phyloP scores from a whole-genome alignment of 192 early-diverging fungal genomes.

The Coemansia sp. region DNA sequence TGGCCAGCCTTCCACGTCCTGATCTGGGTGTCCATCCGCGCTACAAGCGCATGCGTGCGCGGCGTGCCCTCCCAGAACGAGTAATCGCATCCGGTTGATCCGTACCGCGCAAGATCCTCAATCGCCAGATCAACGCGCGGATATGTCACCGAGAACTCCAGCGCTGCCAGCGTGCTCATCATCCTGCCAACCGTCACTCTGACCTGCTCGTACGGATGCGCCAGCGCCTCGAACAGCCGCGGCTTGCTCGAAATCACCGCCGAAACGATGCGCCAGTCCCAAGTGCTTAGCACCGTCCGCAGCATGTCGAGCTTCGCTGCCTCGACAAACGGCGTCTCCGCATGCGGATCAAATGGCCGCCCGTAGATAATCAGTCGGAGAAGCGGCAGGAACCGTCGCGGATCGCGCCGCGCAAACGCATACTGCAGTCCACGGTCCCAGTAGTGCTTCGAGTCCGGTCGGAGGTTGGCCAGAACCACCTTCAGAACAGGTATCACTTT shows the following conservation, averaged over 20 bases:
- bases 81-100: conserved; percentile 49
- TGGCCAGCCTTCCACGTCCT: conserved; percentile 38
- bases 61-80: conserved; percentile 43
- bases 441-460: conserved; percentile 71
- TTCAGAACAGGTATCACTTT: conserved; percentile 67
- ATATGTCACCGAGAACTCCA: conserved; percentile 64
- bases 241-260: conserved; percentile 32
- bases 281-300: conserved; percentile 59
- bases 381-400: conserved; percentile 75
- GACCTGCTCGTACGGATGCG: conserved; percentile 89
- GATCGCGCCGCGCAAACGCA: conserved; percentile 68
- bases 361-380: conserved; percentile 65
- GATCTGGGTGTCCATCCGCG: conserved; percentile 26
- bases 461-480: conserved; percentile 62
- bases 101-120: conserved; percentile 40
- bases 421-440: conserved; percentile 76
- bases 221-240: conserved; percentile 53
- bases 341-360: conserved; percentile 65
- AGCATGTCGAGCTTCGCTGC: conserved; percentile 75
- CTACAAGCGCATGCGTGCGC: conserved; percentile 29
- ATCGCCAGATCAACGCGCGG: conserved; percentile 47
- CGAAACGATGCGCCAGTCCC: conserved; percentile 73
- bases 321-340: conserved; percentile 83
- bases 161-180: conserved; percentile 67
- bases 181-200: conserved; percentile 73